A percentile compares a stretch with the other conserved stretches of the same genome.
Conservation (phyloP, 441 rosid species). For the Brassica hybrid region DNA sequence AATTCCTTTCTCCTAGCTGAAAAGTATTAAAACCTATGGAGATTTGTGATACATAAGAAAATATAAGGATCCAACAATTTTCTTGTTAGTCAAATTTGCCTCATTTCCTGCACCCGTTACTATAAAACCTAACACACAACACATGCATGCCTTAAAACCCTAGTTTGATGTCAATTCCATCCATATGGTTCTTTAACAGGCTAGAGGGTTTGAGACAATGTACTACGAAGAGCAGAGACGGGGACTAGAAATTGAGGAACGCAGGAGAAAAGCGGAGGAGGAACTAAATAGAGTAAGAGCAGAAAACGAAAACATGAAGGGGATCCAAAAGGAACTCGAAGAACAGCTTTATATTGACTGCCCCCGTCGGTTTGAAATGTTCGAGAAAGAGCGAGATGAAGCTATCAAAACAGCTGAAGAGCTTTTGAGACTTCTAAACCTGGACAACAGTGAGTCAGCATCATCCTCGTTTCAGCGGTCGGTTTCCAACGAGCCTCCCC, state of each 20-base stretch:
- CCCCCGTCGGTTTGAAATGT: constrained; percentile 25
- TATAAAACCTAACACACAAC: neutral
- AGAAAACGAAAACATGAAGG: constrained; percentile 45
- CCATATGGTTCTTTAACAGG: constrained; percentile 28
- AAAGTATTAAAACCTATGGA: constrained; percentile 2
- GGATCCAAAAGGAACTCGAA: constrained; percentile 51
- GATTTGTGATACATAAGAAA: constrained; percentile 1
- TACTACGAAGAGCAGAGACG: constrained; percentile 47
- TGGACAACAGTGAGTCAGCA: constrained; percentile 40
- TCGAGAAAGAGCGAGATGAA: constrained; percentile 46
- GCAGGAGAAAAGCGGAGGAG: constrained; percentile 39
- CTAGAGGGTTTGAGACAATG: constrained; percentile 39
- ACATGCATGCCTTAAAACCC: constrained; percentile 1
- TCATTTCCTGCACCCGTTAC: neutral
- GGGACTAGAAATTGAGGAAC: constrained; percentile 47
- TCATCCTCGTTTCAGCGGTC: constrained; percentile 33
- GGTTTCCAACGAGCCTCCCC: constrained; percentile 49
- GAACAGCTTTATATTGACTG: constrained; percentile 25
- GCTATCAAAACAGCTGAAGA: constrained; percentile 47
- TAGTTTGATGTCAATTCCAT: neutral
- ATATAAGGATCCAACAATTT: neutral
- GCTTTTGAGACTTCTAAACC: constrained; percentile 34
- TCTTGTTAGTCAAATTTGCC: neutral
- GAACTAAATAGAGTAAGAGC: constrained; percentile 38
- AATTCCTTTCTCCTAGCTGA: neutral